These are phyloP conservation scores for Hamamelis virginiana DNA, from an alignment of 164 flowering plant species.

Conservation along the genomic window DNA sequence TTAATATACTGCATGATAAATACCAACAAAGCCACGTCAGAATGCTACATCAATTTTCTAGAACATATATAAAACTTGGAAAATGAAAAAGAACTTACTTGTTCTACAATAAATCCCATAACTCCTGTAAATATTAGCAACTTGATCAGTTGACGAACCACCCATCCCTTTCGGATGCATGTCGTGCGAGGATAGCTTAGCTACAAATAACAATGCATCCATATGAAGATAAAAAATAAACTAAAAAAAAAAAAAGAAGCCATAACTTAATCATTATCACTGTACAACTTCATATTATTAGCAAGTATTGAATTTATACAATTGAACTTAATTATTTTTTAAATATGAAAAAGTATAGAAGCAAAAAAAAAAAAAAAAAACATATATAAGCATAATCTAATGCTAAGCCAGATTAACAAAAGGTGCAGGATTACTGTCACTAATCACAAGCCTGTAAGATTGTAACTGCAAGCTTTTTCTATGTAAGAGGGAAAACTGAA, in stretches of 20 bases:
- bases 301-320: too few species aligned
- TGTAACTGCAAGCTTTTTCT: too few species aligned
- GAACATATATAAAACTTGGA: neutral
- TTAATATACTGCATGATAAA: slow-evolving; percentile 82
- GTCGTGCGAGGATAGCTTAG: slow-evolving; percentile 82
- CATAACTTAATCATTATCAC: neutral
- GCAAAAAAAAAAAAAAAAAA: too few species aligned
- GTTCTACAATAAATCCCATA: slow-evolving; percentile 92
- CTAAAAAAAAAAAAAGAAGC: too few species aligned
- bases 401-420: too few species aligned
- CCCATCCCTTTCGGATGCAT: slow-evolving; percentile 83
- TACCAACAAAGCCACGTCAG: slow-evolving; percentile 27
- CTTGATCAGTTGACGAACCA: slow-evolving; percentile 77
- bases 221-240: slow-evolving; percentile 7
- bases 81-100: slow-evolving; percentile 42
- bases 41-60: slow-evolving; percentile 4
- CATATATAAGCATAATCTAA: too few species aligned
- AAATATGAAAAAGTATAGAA: too few species aligned
- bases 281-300: too few species aligned
- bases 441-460: too few species aligned
- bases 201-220: slow-evolving; percentile 38
- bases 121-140: slow-evolving; percentile 86
- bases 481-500: too few species aligned
- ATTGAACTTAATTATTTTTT: too few species aligned
- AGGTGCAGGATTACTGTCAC: too few species aligned